Conservation (phyloP, 2,329 filamentous ascomycete genomes). For the Pseudopithomyces chartarum region DNA sequence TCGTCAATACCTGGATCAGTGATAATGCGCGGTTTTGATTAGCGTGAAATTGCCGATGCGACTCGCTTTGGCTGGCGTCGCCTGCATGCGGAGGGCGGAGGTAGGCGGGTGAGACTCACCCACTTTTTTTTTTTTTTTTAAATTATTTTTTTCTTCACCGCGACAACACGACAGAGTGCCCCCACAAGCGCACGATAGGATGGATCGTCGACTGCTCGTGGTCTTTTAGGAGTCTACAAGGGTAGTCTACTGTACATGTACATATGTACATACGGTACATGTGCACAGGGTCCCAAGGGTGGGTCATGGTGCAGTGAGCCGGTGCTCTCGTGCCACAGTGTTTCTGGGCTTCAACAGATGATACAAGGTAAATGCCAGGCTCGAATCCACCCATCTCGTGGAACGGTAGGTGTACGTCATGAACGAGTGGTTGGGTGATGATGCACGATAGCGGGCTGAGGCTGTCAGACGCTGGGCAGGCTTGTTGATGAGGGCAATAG, state of each 20-base stretch:
- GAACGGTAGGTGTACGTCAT: constrained; percentile 42
- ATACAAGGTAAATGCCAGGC: constrained; percentile 41
- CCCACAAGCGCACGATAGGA: background rate
- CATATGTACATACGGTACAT: background rate
- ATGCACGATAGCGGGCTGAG: constrained; percentile 40
- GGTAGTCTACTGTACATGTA: too few relatives aligned
- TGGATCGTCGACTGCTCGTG: background rate
- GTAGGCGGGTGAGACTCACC: constrained; percentile 15
- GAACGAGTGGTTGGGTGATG: constrained; percentile 35
- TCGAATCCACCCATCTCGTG: constrained; percentile 45
- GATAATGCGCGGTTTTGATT: constrained; percentile 18
- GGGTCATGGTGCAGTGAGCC: constrained; percentile 4
- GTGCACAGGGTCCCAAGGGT: background rate
- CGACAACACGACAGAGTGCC: background rate
- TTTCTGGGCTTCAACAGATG: constrained; percentile 20
- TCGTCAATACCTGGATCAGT: constrained; percentile 27
- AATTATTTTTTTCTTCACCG: background rate
- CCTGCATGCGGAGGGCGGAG: constrained; percentile 15
- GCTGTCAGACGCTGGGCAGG: constrained; percentile 30
- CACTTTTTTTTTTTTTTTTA: constrained; percentile 3
- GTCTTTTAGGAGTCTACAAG: too few relatives aligned
- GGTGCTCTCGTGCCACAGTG: constrained; percentile 24
- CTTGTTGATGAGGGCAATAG: constrained; percentile 20
- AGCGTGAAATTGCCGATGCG: constrained; percentile 20
- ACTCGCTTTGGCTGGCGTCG: constrained; percentile 20